Conservation (phyloP, 148 eudicot genomes). For the Rhododendron ovatum region DNA sequence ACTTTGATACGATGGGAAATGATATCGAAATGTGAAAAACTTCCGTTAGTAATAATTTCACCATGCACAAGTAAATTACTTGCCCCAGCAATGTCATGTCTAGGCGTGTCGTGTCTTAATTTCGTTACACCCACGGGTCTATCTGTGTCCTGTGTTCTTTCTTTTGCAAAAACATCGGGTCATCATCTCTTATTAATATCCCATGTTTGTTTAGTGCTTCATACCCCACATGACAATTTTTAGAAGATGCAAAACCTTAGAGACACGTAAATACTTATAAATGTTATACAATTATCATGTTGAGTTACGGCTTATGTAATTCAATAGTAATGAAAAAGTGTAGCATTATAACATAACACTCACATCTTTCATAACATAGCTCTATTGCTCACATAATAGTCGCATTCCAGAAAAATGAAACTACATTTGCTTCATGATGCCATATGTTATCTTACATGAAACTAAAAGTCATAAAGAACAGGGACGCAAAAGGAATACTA, state of each 20-base stretch:
- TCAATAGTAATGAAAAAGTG: no score
- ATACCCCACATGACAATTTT: not conserved
- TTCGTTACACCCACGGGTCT: not conserved
- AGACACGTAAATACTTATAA: not conserved
- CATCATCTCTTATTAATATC: not conserved
- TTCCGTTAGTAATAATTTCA: not conserved
- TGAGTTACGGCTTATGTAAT: no score
- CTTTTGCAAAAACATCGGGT: not conserved
- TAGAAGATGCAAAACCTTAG: not conserved
- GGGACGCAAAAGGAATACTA: no score
- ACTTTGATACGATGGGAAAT: not conserved
- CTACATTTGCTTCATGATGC: not conserved
- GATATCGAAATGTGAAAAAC: not conserved
- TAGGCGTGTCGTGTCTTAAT: not conserved
- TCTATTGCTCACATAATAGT: not conserved
- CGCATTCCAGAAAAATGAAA: not conserved
- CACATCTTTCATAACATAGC: not conserved
- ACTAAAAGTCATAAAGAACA: no score
- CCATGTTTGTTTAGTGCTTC: not conserved
- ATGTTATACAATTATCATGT: no score
- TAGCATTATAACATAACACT: no score
- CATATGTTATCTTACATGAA: no score
- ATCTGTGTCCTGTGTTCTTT: not conserved
- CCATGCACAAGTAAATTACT: not conserved
- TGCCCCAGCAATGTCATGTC: not conserved